These are phyloP conservation scores for Cytospora chrysosperma DNA, from an alignment of 2,329 filamentous ascomycete genomes.

Conservation along the genomic window DNA sequence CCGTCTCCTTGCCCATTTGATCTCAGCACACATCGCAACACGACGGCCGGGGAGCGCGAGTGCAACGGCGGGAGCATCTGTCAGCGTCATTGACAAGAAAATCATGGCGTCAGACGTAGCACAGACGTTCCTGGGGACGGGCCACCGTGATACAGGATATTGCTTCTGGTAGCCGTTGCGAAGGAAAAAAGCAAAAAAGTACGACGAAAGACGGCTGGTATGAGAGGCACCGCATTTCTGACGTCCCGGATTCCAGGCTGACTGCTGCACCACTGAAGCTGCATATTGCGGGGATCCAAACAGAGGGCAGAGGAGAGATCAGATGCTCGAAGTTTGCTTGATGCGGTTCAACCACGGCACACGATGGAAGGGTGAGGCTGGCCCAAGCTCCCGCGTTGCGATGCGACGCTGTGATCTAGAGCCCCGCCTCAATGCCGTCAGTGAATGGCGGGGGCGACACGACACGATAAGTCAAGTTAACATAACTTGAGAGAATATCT, in stretches of 20 bases:
- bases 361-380: neutral
- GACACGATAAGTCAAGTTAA: neutral
- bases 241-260: neutral
- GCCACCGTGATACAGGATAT: neutral
- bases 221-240: neutral
- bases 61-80: neutral
- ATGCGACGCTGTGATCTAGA: slow-evolving; percentile 1
- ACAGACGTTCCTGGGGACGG: neutral
- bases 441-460: slow-evolving; percentile 2
- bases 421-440: neutral
- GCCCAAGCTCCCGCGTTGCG: neutral
- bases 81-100: neutral
- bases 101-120: slow-evolving; percentile 4
- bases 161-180: neutral
- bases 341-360: neutral
- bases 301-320: neutral
- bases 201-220: neutral
- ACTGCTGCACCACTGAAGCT: neutral
- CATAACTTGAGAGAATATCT: neutral
- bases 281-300: neutral
- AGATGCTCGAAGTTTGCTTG: slow-evolving; percentile 12
- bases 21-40: neutral
- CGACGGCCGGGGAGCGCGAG: neutral
- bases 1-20: neutral
- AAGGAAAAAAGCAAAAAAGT: neutral